phyloP scores from a whole-genome alignment of 2,329 filamentous ascomycete genomes.

The Helotiales sp. region DNA sequence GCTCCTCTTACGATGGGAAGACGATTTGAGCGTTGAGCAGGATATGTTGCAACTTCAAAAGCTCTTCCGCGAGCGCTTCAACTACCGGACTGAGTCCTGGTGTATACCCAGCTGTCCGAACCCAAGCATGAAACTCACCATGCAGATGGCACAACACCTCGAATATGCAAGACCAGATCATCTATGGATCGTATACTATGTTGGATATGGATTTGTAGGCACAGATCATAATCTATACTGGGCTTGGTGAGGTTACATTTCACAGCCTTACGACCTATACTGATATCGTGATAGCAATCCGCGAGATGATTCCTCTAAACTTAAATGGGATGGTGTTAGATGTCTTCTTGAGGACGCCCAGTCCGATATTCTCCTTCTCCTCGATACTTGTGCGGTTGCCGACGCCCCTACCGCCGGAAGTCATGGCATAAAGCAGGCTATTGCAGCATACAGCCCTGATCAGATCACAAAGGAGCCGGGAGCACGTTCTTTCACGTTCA shows the following conservation, averaged over 20 bases:
- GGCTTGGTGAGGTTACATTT: conserved; percentile 61
- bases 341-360: conserved; percentile 66
- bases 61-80: conserved; percentile 63
- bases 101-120: conserved; percentile 64
- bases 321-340: conserved; percentile 68
- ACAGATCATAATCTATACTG: conserved; percentile 67
- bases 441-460: conserved; percentile 64
- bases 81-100: conserved; percentile 65
- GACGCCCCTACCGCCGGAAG: conserved; percentile 56
- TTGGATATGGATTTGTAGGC: conserved; percentile 64
- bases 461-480: conserved; percentile 51
- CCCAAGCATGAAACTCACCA: conserved; percentile 64
- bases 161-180: conserved; percentile 63
- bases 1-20: conserved; percentile 66
- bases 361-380: conserved; percentile 65
- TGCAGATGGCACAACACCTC: conserved; percentile 64
- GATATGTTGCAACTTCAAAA: conserved; percentile 61
- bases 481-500: conserved; percentile 63
- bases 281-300: conserved; percentile 56
- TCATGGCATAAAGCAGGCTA: conserved; percentile 64
- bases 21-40: conserved; percentile 58
- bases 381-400: conserved; percentile 65
- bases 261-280: conserved; percentile 39
- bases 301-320: conserved; percentile 61
- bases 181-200: conserved; percentile 68